Conservation (phyloP, 2,329 filamentous ascomycete species). For the Fusarium chuoi region DNA sequence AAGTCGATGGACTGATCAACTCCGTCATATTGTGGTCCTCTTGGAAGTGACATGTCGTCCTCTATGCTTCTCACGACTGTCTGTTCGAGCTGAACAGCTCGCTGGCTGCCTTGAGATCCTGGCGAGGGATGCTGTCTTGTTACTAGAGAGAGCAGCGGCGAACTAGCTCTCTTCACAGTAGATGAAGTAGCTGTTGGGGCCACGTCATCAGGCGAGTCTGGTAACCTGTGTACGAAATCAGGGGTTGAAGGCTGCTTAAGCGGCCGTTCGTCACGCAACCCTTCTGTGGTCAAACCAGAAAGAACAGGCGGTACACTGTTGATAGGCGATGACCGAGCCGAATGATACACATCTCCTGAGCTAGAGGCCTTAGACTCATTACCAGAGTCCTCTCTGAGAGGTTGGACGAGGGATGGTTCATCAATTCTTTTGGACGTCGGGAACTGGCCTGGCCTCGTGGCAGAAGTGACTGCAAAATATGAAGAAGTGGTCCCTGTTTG, state of each 20-base stretch:
- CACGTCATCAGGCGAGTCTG: constrained; percentile 18
- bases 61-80: constrained; percentile 35
- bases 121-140: not conserved
- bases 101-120: not conserved
- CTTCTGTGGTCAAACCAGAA: constrained; percentile 22
- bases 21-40: constrained; percentile 46
- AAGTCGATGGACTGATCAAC: constrained; percentile 44
- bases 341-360: constrained; percentile 34
- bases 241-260: not conserved
- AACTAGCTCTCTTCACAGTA: constrained; percentile 21
- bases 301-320: constrained; percentile 12
- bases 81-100: constrained; percentile 13
- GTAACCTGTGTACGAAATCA: constrained; percentile 29
- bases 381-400: constrained; percentile 34
- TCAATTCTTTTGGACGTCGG: constrained; percentile 17
- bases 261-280: not conserved
- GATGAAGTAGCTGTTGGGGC: not conserved
- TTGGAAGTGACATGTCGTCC: constrained; percentile 5
- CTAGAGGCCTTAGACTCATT: constrained; percentile 31
- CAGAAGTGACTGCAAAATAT: constrained; percentile 19
- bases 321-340: constrained; percentile 38
- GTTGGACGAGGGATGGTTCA: constrained; percentile 26
- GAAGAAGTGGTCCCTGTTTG: constrained; percentile 12
- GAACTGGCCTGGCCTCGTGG: constrained; percentile 5
- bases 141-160: constrained; percentile 13